phyloP scores from a whole-genome alignment of 805 yeast genomes.

The Blastobotrys robertii region DNA sequence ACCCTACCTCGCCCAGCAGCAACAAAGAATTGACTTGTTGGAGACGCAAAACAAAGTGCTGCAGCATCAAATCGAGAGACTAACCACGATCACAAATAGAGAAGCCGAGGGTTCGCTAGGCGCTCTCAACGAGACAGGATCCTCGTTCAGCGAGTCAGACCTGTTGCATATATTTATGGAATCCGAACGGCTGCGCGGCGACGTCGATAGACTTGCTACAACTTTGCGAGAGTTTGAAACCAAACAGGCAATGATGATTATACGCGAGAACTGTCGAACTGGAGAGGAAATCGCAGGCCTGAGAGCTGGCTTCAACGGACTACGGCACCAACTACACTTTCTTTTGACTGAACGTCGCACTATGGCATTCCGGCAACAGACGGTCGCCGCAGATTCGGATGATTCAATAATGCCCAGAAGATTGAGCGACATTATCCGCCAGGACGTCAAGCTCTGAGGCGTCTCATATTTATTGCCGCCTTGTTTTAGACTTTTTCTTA shows the following conservation, averaged over 20 bases:
- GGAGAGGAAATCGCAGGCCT: slow-evolving; percentile 26
- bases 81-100: slow-evolving; percentile 5
- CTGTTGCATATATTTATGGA: slow-evolving; percentile 19
- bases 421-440: slow-evolving; percentile 6
- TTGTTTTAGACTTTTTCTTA: neutral
- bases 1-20: slow-evolving; percentile 21
- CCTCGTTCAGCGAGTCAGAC: slow-evolving; percentile 11
- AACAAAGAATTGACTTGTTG: slow-evolving; percentile 19
- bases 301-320: slow-evolving; percentile 23
- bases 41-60: slow-evolving; percentile 27
- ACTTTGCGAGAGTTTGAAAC: slow-evolving; percentile 25
- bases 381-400: too few species aligned
- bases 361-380: slow-evolving; percentile 2
- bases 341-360: slow-evolving; percentile 23
- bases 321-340: slow-evolving; percentile 30
- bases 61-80: slow-evolving; percentile 21
- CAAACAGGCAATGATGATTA: slow-evolving; percentile 24
- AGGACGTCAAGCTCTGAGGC: slow-evolving; percentile 11
- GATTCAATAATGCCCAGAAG: too few species aligned
- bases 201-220: slow-evolving; percentile 24
- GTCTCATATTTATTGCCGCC: neutral
- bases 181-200: slow-evolving; percentile 28
- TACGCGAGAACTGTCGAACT: slow-evolving; percentile 26
- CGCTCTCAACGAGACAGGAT: neutral
- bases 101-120: neutral